Evolutionary conservation across 176 grass and related monocot genomes (phyloP).

Genomic region (Stipa capillata): DNA sequence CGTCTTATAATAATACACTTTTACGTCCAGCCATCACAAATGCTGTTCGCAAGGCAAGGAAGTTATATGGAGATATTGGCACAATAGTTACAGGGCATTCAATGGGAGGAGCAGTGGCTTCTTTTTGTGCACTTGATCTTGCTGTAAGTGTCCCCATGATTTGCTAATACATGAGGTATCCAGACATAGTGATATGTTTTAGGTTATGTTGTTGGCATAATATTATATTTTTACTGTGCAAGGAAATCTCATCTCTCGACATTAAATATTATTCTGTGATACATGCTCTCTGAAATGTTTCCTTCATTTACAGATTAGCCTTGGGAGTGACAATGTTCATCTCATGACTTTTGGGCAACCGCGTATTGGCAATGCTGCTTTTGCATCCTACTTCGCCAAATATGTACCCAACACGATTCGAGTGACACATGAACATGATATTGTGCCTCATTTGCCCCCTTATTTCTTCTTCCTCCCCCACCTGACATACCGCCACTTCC

Average conservation of each 20-base stretch:
- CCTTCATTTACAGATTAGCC: neutral
- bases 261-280: neutral
- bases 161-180: neutral
- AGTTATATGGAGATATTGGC: slow-evolving; percentile 19
- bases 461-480: slow-evolving; percentile 42
- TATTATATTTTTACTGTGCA: neutral
- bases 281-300: neutral
- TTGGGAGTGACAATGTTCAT: slow-evolving; percentile 36
- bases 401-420: slow-evolving; percentile 47
- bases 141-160: slow-evolving; percentile 9
- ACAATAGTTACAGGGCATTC: slow-evolving; percentile 65
- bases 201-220: neutral
- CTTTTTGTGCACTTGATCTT: slow-evolving; percentile 65
- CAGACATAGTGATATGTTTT: neutral
- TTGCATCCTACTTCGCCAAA: slow-evolving; percentile 39
- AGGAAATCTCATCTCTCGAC: neutral
- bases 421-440: slow-evolving; percentile 51
- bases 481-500: slow-evolving; percentile 55
- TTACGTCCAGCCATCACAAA: slow-evolving; percentile 36
- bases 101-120: slow-evolving; percentile 66
- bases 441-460: slow-evolving; percentile 66
- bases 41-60: slow-evolving; percentile 38
- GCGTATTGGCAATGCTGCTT: slow-evolving; percentile 56
- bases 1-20: slow-evolving; percentile 56
- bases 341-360: slow-evolving; percentile 66